Evolutionary conservation across 257 asterid genomes (phyloP), one percentile per base, ranked within the genome.

Genomic region (Penstemon eatonii): DNA sequence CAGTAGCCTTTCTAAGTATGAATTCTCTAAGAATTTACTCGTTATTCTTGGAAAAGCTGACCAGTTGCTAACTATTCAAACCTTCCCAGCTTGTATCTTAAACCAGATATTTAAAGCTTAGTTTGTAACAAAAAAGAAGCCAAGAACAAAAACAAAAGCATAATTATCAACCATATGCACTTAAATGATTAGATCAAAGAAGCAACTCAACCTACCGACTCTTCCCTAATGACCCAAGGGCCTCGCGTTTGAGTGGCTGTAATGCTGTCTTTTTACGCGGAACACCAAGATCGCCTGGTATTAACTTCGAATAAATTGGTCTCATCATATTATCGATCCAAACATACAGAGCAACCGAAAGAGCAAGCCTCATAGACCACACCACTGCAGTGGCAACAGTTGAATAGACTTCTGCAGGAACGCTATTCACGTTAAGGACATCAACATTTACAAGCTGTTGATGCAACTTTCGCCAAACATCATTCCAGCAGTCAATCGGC

Each of bases 401-500:
- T 43, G 97, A 87, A 81, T 93, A 90, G 56, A 88, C 82, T 84
- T 93, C 95, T 15, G 82, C 80, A 54, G 90, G 91, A 66, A 93
- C 88, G 2, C 82, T 78, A 68, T 93, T 90, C 69, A 49, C 91
- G 80, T 90, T 78, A 63, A 82, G 74, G 74, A 93, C 97, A 67
- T 90, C 97, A 56, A 93, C 96, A 77, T 93, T 85, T 58, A 90
- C 95, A 69, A 93, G 85, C 82, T 93, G 99, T 64, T 90, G 97
- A 78, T 93, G 97, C 82, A 93, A 81, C 89, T 90, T 90, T 63
- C 82, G 77, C 99, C 99, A 93, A 66, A 89, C 96, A 88, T 90
- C 96, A 84, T 86, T 90, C 99, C 99, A 93, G 83, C 96, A 81
- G 78, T 90, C 97, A 44, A 90, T 80, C 49, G 99, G 99, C 99